Conservation (phyloP, 352 stramenopile genomes). For the Globisporangium paroecandrum region DNA sequence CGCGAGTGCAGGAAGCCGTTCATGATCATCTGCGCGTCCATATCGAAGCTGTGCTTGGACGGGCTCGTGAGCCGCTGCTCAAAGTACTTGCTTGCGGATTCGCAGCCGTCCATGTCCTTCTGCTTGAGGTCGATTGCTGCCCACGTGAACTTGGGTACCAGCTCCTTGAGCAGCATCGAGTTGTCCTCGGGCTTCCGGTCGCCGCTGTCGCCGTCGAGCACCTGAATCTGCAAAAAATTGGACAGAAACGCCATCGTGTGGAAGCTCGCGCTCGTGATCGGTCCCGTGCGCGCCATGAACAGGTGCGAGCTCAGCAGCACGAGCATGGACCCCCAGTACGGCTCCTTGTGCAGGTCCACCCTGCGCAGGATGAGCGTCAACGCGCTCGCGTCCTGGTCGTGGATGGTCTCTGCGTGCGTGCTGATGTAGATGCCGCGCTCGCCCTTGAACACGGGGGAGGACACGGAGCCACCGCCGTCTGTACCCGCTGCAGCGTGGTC, state of each 20-base stretch:
- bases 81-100: conserved; percentile 66
- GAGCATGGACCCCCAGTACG: conserved; percentile 64
- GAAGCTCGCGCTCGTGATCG: conserved; percentile 42
- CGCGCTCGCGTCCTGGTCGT: conserved; percentile 49
- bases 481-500: neutral
- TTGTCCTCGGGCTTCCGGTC: conserved; percentile 31
- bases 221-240: conserved; percentile 47
- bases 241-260: conserved; percentile 43
- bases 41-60: conserved; percentile 30
- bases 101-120: conserved; percentile 71
- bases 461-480: neutral
- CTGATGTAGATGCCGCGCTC: conserved; percentile 60
- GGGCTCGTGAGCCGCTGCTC: conserved; percentile 51
- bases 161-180: conserved; percentile 37
- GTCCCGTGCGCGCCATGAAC: conserved; percentile 33
- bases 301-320: conserved; percentile 60
- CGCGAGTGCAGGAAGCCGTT: conserved; percentile 30
- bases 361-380: conserved; percentile 46
- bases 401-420: conserved; percentile 32
- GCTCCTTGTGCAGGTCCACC: conserved; percentile 47
- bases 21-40: conserved; percentile 51
- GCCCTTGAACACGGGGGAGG: conserved; percentile 1
- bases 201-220: conserved; percentile 20
- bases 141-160: conserved; percentile 62
- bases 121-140: conserved; percentile 71